phyloP scores from a whole-genome alignment of 2,329 filamentous ascomycete genomes.

The Hypoxylon sp. region DNA sequence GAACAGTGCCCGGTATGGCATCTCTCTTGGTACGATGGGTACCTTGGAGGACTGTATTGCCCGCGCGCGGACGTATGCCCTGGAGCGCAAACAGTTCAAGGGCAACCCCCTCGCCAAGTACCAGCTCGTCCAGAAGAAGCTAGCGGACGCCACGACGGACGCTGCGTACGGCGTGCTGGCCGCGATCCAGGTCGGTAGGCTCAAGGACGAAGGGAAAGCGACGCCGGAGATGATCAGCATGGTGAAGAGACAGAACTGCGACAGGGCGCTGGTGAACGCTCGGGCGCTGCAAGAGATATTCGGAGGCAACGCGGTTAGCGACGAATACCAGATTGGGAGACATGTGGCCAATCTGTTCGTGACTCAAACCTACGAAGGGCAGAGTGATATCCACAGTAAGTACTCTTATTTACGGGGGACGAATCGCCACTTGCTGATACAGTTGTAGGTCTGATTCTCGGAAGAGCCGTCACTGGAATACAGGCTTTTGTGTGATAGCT shows the following conservation, averaged over 20 bases:
- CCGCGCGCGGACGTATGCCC: constrained; percentile 82
- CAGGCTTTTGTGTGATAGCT: constrained; percentile 69
- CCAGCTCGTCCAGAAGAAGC: constrained; percentile 97
- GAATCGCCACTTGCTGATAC: constrained; percentile 41
- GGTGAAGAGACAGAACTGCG: constrained; percentile 98
- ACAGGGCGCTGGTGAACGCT: constrained; percentile 81
- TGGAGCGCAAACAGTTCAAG: constrained; percentile 96
- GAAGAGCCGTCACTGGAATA: constrained; percentile 72
- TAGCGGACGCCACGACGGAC: constrained; percentile 91
- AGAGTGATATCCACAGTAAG: constrained; percentile 96
- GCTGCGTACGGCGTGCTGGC: constrained; percentile 91
- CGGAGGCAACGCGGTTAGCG: constrained; percentile 96
- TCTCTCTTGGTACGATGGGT: constrained; percentile 92
- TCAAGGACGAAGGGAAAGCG: constrained; percentile 89
- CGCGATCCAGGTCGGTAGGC: constrained; percentile 85
- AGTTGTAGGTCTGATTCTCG: constrained; percentile 68
- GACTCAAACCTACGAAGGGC: constrained; percentile 97
- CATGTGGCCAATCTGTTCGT: constrained; percentile 97
- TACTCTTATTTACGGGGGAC: constrained; percentile 37
- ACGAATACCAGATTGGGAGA: constrained; percentile 93
- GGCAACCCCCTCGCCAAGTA: constrained; percentile 94
- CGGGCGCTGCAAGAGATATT: constrained; percentile 91
- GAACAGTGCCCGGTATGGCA: constrained; percentile 92
- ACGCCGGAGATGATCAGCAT: constrained; percentile 96
- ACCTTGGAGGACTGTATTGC: constrained; percentile 91